These are phyloP conservation scores for Pseudozyma tsukubaensis DNA, from an alignment of 1,284 basidiomycete species.

Conservation along the genomic window DNA sequence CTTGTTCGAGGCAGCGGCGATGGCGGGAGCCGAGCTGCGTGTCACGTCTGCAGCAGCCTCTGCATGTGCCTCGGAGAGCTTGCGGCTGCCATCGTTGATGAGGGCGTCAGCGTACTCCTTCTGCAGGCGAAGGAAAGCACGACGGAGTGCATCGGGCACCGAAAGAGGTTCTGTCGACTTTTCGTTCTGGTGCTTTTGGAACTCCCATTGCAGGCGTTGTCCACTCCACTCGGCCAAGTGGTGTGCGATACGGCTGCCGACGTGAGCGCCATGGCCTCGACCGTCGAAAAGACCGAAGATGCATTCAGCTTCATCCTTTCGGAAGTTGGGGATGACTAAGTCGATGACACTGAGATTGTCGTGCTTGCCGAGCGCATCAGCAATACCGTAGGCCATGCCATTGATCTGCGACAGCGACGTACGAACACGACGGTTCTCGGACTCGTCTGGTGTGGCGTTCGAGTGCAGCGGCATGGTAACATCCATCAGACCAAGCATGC, in stretches of 20 bases:
- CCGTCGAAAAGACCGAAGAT: conserved; percentile 92
- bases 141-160: conserved; percentile 59
- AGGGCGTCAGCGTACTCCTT: conserved; percentile 64
- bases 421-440: conserved; percentile 88
- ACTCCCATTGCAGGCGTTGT: conserved; percentile 57
- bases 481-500: conserved; percentile 95
- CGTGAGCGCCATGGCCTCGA: conserved; percentile 71
- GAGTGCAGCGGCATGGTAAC: conserved; percentile 77
- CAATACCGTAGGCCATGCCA: conserved; percentile 95
- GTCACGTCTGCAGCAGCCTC: conserved; percentile 36
- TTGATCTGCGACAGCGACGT: conserved; percentile 91
- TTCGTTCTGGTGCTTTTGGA: conserved; percentile 45
- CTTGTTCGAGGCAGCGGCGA: conserved; percentile 52
- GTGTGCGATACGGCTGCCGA: conserved; percentile 74
- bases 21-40: conserved; percentile 47
- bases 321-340: conserved; percentile 89
- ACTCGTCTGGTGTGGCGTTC: conserved; percentile 81
- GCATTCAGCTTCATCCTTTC: conserved; percentile 82
- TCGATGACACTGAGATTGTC: conserved; percentile 84
- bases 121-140: conserved; percentile 64
- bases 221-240: conserved; percentile 60
- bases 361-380: conserved; percentile 83
- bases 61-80: conserved; percentile 50
- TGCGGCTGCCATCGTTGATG: conserved; percentile 58
- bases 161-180: conserved; percentile 34